Evolutionary conservation across 768 basidiomycete species (phyloP), one percentile per base, ranked within the genome.

Genomic region (Gautieria morchelliformis): DNA sequence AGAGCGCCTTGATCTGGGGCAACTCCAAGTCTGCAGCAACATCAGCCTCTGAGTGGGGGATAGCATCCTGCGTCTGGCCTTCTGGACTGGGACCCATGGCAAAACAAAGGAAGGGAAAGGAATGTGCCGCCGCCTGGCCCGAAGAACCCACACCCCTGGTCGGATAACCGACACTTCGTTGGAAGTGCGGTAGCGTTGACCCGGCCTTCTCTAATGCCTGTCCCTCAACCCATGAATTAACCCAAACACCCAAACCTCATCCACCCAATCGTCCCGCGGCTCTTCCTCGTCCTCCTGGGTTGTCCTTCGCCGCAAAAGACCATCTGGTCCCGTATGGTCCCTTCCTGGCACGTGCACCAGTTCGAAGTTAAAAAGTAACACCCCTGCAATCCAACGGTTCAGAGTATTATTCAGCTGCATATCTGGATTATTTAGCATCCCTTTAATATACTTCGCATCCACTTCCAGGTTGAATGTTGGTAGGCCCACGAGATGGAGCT

Each of bases 401-500:
- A 56, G 40, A 3, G 46, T 11, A 7, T 5, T 27, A 30, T 47
- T 57, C 5, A 32, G 46, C 33, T 47, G 27, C 1, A 58, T n/a
- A 42, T 60, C 62, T 4, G 61, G 61, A n/a, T 59, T 57, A 32
- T 60, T 62, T 0, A 59, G 66, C 72, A 65, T 71, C 57, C 22
- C 59, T 48, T 42, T 69, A 54, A 27, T 68, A 56, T 41, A 70
- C 61, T 24, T 65, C 0, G 67, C 67, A 49, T 75, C 69, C 1
- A 62, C 62, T 19, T 69, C 65, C 0, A 74, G 20, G 4, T 63
- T 48, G 44, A 74, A 69, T 53, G 10, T 59, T 14, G 65, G 64
- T 1, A 69, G 56, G 10, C 70, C 72, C 65, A 65, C 70, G 3
- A 72, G 52, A 1, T 67, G 53, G 40, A 71, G 64, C 1, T 67